phyloP scores from a whole-genome alignment of 208 protist genomes.

The Trypanosoma brucei region DNA sequence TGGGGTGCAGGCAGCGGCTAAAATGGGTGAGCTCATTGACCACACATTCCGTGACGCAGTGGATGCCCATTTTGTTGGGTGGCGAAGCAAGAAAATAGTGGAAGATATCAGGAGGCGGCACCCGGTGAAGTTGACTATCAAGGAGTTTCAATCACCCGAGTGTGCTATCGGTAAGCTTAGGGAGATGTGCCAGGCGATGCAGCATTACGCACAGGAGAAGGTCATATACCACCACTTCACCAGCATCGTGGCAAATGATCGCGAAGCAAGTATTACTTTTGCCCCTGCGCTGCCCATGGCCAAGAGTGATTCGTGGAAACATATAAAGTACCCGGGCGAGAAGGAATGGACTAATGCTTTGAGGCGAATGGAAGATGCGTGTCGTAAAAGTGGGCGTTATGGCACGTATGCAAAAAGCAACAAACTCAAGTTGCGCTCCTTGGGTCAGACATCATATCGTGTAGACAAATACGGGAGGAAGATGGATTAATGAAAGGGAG shows the following conservation, averaged over 20 bases:
- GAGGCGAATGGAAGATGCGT: constrained; percentile 68
- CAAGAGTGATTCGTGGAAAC: constrained; percentile 47
- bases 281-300: constrained; percentile 34
- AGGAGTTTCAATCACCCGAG: constrained; percentile 74
- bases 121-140: constrained; percentile 75
- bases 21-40: constrained; percentile 47
- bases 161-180: constrained; percentile 64
- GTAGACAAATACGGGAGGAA: constrained; percentile 87
- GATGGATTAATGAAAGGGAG: constrained; percentile 35
- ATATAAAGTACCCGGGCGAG: constrained; percentile 63
- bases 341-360: constrained; percentile 76
- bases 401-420: constrained; percentile 73
- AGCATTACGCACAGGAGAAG: constrained; percentile 48
- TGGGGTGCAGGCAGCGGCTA: neutral
- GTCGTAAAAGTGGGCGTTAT: constrained; percentile 53
- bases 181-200: constrained; percentile 83
- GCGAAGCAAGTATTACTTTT: constrained; percentile 64
- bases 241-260: constrained; percentile 73
- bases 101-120: constrained; percentile 71
- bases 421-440: constrained; percentile 61
- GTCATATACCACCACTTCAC: constrained; percentile 76
- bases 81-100: constrained; percentile 84
- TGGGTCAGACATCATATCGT: constrained; percentile 66
- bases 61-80: constrained; percentile 85
- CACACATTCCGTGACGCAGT: constrained; percentile 83